Evolutionary conservation across 495 filamentous ascomycete species (phyloP).

Genomic region (Thozetella sp.): DNA sequence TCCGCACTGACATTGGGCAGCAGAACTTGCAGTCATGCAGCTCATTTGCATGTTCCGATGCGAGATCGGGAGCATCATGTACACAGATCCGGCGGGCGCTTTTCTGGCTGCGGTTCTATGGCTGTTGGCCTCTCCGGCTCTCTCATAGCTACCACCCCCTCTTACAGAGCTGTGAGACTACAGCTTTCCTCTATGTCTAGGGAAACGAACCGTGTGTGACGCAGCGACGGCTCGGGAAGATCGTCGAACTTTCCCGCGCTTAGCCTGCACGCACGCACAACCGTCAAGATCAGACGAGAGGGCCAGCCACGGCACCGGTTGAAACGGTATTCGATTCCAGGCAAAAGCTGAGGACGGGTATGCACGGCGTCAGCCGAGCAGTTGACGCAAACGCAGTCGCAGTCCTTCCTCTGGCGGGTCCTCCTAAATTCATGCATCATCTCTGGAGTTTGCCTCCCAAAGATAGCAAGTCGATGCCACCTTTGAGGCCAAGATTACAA

Average conservation of each 20-base stretch:
- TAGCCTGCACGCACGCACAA: not conserved
- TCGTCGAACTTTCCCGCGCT: not conserved
- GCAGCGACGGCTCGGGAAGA: constrained; percentile 1
- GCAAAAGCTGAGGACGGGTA: not conserved
- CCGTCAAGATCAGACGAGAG: not conserved
- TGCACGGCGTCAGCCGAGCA: not conserved
- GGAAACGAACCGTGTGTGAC: too few species aligned
- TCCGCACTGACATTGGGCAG: too few species aligned
- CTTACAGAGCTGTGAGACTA: too few species aligned
- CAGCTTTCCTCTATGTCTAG: too few species aligned
- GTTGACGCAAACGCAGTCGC: constrained; percentile 1
- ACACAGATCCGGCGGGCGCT: too few species aligned
- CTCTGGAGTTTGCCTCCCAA: not conserved
- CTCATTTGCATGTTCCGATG: too few species aligned
- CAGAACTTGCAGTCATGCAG: too few species aligned
- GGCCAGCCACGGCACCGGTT: not conserved
- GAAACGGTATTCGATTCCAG: not conserved
- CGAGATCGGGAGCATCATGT: too few species aligned
- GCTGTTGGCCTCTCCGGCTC: too few species aligned
- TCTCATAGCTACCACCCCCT: too few species aligned
- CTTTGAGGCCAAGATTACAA: not conserved
- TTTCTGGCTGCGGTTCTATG: too few species aligned
- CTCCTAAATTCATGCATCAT: not conserved
- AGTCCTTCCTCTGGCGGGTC: not conserved
- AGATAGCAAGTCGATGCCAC: too few species aligned